A percentile compares a stretch with the other conserved stretches of the same genome.
These are phyloP conservation scores for Saturnispora zaruensis DNA, from an alignment of 805 yeast genomes.

Conservation along the genomic window DNA sequence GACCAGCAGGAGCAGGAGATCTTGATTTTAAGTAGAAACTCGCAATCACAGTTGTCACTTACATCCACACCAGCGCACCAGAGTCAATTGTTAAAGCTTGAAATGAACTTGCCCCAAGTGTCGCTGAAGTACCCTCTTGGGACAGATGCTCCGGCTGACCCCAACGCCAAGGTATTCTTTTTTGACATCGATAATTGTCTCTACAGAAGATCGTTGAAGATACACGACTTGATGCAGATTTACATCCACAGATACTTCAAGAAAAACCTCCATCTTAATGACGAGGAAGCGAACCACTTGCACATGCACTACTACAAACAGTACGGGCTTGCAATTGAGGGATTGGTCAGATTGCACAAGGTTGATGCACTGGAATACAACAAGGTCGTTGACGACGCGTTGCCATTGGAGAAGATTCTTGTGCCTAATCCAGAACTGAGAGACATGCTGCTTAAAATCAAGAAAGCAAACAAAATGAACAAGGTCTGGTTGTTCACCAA, in stretches of 20 bases:
- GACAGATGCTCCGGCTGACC: conserved; percentile 19
- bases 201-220: conserved; percentile 62
- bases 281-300: conserved; percentile 64
- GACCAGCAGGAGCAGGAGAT: conserved; percentile 16
- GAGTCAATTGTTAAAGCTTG: neutral
- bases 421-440: conserved; percentile 51
- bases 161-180: conserved; percentile 42
- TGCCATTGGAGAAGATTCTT: conserved; percentile 76
- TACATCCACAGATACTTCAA: conserved; percentile 78
- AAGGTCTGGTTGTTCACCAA: conserved; percentile 89
- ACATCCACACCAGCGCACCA: neutral
- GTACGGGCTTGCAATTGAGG: conserved; percentile 91
- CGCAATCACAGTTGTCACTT: conserved; percentile 14
- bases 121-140: conserved; percentile 24
- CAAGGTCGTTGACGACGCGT: conserved; percentile 80
- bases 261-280: conserved; percentile 48
- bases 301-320: conserved; percentile 72
- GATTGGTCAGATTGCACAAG: conserved; percentile 59
- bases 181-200: conserved; percentile 94
- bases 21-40: conserved; percentile 13
- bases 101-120: conserved; percentile 20
- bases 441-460: conserved; percentile 40
- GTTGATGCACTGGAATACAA: conserved; percentile 88
- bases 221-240: conserved; percentile 82
- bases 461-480: conserved; percentile 43